Conservation (phyloP, 192 early-diverging fungal species). For the Rhizophagus sp. region DNA sequence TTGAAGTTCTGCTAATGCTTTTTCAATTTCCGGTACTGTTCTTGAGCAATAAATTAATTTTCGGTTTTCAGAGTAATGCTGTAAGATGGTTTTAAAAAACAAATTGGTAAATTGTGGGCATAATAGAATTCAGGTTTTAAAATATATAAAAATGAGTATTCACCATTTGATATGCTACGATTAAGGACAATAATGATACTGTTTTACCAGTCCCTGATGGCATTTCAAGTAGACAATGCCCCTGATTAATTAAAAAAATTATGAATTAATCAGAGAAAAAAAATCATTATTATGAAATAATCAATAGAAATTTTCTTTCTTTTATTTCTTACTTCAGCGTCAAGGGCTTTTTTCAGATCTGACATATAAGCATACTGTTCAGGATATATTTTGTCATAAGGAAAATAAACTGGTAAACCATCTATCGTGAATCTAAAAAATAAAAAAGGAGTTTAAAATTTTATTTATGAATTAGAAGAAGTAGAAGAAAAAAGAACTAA, state of each 20-base stretch:
- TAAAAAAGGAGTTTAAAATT: not conserved
- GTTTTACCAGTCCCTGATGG: constrained; percentile 99
- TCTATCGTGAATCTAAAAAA: constrained; percentile 72
- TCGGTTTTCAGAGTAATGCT: constrained; percentile 85
- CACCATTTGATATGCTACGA: constrained; percentile 94
- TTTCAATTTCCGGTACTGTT: constrained; percentile 99
- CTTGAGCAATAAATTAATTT: constrained; percentile 99
- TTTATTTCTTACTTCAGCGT: constrained; percentile 67
- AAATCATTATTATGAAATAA: not conserved
- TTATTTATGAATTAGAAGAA: no score
- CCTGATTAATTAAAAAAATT: constrained; percentile 46
- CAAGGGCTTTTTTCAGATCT: constrained; percentile 89
- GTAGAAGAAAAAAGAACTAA: no score
- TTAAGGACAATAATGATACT: constrained; percentile 90
- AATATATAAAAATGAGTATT: not conserved
- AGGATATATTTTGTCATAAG: constrained; percentile 99
- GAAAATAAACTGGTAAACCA: constrained; percentile 92
- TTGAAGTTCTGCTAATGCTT: constrained; percentile 94
- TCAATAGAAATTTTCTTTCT: not conserved
- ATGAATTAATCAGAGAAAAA: no score
- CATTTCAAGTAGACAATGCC: constrained; percentile 98
- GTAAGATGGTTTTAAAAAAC: constrained; percentile 12
- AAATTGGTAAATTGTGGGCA: not conserved
- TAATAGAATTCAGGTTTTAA: not conserved
- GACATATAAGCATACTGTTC: constrained; percentile 99